phyloP scores from a whole-genome alignment of 75 land plant species.

The Pseudotsuga menziesii region DNA sequence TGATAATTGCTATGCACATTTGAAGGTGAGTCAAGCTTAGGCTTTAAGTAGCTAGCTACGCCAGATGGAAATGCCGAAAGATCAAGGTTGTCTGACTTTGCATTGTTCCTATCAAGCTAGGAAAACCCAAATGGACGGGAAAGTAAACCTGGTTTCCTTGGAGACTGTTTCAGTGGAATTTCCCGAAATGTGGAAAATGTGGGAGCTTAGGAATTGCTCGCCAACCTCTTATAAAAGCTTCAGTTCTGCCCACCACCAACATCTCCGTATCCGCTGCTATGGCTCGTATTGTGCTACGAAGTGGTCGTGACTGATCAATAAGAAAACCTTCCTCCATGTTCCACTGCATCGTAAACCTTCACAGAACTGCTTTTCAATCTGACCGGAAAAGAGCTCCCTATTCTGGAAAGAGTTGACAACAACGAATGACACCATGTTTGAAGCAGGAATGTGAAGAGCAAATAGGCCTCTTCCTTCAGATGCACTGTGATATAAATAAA shows the following conservation, averaged over 20 bases:
- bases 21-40: no score
- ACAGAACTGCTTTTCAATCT: constrained; percentile 79
- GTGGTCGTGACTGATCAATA: constrained; percentile 52
- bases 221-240: constrained; percentile 77
- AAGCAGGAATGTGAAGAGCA: constrained; percentile 56
- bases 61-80: no score
- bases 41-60: no score
- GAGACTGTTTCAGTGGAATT: no score
- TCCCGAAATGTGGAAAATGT: constrained; percentile 68
- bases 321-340: constrained; percentile 58
- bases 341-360: constrained; percentile 33
- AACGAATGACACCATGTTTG: constrained; percentile 40
- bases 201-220: constrained; percentile 51
- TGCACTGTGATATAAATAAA: no score
- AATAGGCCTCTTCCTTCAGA: constrained; percentile 75
- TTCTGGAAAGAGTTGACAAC: constrained; percentile 80
- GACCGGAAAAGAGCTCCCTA: constrained; percentile 54
- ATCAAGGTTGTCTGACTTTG: no score
- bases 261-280: constrained; percentile 73
- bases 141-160: no score
- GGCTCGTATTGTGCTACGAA: constrained; percentile 81
- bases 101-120: no score
- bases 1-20: no score
- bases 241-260: constrained; percentile 81
- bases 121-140: no score